Conservation (phyloP, 805 yeast species). For the Metschnikowia peoriensis region DNA sequence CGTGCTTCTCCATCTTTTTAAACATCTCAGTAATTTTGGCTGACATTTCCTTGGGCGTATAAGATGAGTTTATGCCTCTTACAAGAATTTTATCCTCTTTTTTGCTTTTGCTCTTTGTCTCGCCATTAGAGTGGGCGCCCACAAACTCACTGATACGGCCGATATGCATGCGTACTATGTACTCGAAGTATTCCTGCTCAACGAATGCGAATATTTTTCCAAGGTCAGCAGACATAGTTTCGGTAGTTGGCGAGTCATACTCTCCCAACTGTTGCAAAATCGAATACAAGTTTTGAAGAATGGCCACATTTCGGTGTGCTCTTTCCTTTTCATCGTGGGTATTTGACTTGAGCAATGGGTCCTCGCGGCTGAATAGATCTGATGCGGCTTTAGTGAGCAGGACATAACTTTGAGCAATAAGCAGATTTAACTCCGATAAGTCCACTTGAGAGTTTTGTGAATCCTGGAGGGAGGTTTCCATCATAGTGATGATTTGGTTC, state of each 20-base stretch:
- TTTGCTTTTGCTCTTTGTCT: slow-evolving; percentile 55
- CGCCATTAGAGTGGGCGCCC: slow-evolving; percentile 54
- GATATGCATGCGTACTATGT: slow-evolving; percentile 45
- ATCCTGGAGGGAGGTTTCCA: slow-evolving; percentile 33
- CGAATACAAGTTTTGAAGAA: slow-evolving; percentile 38
- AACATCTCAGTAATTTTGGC: slow-evolving; percentile 54
- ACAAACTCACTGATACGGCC: slow-evolving; percentile 70
- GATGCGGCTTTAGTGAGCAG: slow-evolving; percentile 33
- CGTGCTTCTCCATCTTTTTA: slow-evolving; percentile 56
- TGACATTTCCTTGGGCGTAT: slow-evolving; percentile 58
- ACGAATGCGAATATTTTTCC: slow-evolving; percentile 28
- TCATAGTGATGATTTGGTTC: slow-evolving; percentile 30
- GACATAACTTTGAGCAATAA: slow-evolving; percentile 31
- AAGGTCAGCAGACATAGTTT: slow-evolving; percentile 24
- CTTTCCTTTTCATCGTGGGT: slow-evolving; percentile 45
- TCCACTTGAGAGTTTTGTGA: slow-evolving; percentile 7
- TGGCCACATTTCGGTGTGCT: slow-evolving; percentile 38
- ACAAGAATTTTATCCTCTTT: slow-evolving; percentile 62
- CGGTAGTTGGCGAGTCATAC: slow-evolving; percentile 24
- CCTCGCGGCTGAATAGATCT: slow-evolving; percentile 38
- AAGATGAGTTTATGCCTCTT: slow-evolving; percentile 52
- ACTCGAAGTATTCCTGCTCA: slow-evolving; percentile 33
- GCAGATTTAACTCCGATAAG: slow-evolving; percentile 20
- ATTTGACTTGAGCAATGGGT: slow-evolving; percentile 42
- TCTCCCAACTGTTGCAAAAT: slow-evolving; percentile 33